Evolutionary conservation across 2,329 filamentous ascomycete species (phyloP), one percentile per base, ranked within the genome.

Genomic region (Aspergillus ochraceoroseus): DNA sequence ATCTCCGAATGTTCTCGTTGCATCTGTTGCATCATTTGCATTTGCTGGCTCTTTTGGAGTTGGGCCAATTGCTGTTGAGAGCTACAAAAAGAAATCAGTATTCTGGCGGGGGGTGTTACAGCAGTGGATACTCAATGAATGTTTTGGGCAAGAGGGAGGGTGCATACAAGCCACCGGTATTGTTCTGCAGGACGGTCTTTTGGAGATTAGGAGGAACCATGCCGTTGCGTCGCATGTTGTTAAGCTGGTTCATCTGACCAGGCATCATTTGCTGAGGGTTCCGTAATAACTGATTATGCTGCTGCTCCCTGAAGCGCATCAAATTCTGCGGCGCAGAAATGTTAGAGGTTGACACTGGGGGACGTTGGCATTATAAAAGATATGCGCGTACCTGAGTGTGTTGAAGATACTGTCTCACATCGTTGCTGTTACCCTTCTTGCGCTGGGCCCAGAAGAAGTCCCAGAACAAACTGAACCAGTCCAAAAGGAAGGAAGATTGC

Each of bases 391-490:
- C 89, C 76, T 94, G 85, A 48, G 83, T 88, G 59, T 94, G 85
- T 44, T 76, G 70, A 43, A 94, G 79, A 64, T 94, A 95, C 70
- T 85, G 80, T 48, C 76, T 76, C 32, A 87, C 82, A 44, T 77
- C 76, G 17, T 70, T 66, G 59, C 74, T 81, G 41, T 75, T 75
- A 39, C 77, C 78, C 63, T 80, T 82, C 56, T 75, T 78, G 58
- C 87, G 84, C 61, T 90, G 85, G 41, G 87, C 87, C 59, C 81
- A 81, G 66, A 85, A 94, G 54, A 96, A 87, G 58, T 98, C 92
- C 88, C 88, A 96, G 65, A 98, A 98, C 37, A 95, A 77, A 59
- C 83, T 87, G 72, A 94, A 98, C 92, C 92, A 98, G 58, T 96
- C 92, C 54, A 87, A 84, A n/a, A 98, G 73, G 58, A 98, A 96